These are phyloP conservation scores for Ammopiptanthus mongolicus DNA, from an alignment of 306 rosid species.

Conservation along the genomic window DNA sequence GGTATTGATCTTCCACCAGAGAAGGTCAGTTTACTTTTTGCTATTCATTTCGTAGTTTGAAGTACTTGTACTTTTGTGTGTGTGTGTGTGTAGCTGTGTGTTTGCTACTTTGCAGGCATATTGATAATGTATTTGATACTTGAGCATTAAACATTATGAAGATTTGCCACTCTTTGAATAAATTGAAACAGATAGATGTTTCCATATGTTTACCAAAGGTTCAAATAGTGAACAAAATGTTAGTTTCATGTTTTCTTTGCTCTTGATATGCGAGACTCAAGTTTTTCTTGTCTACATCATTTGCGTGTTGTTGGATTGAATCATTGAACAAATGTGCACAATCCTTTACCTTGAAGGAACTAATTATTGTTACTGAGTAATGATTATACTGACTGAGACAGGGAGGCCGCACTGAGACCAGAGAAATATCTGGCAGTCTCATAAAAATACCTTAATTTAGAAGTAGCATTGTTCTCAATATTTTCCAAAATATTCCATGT, in stretches of 20 bases:
- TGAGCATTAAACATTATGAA: background rate
- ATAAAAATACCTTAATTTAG: background rate
- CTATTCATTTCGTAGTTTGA: slow-evolving; percentile 9
- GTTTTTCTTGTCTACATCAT: background rate
- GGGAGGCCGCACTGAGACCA: background rate
- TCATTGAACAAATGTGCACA: background rate
- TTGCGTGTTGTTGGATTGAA: background rate
- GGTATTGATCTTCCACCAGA: slow-evolving; percentile 98
- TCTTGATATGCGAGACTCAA: background rate
- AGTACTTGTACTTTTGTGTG: background rate
- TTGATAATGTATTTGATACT: background rate
- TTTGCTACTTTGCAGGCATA: background rate
- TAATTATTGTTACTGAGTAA: background rate
- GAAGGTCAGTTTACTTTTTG: slow-evolving; percentile 51
- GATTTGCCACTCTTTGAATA: background rate
- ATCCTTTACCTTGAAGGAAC: background rate
- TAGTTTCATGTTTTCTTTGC: background rate
- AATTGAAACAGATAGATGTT: background rate
- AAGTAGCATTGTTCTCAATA: background rate
- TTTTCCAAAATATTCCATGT: background rate
- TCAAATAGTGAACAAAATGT: background rate
- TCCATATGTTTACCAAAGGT: background rate
- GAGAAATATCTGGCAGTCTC: background rate
- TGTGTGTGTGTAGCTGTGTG: background rate
- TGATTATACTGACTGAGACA: background rate